These are phyloP conservation scores for Coemansia sp. DNA, from an alignment of 192 early-diverging fungal genomes.

Conservation along the genomic window DNA sequence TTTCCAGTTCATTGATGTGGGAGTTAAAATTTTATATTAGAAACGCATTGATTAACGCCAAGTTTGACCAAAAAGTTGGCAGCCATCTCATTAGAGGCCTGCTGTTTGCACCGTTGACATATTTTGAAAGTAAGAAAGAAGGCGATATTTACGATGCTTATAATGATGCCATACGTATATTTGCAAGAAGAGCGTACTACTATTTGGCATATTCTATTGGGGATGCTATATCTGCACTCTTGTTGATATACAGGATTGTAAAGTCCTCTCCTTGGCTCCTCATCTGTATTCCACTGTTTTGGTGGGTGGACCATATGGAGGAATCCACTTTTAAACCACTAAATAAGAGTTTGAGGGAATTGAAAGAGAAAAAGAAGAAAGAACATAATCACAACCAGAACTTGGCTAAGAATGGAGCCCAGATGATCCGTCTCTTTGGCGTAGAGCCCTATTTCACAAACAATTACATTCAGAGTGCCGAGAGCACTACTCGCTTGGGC, in stretches of 20 bases:
- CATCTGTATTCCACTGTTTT: not conserved
- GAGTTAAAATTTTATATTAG: too few species aligned
- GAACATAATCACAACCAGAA: not conserved
- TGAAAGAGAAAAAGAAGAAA: not conserved
- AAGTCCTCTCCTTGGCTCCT: not conserved
- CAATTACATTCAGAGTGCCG: slow-evolving; percentile 58
- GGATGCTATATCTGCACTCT: not conserved
- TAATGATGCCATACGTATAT: not conserved
- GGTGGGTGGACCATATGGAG: not conserved
- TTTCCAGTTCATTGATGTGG: too few species aligned
- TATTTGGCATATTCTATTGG: not conserved
- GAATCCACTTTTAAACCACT: not conserved
- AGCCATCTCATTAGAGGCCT: too few species aligned
- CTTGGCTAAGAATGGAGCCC: not conserved
- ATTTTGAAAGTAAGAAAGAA: not conserved
- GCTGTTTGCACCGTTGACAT: too few species aligned
- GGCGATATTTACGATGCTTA: not conserved
- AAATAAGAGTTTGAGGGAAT: not conserved
- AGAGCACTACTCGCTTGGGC: slow-evolving; percentile 59
- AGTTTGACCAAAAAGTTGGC: too few species aligned
- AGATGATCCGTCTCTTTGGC: slow-evolving; percentile 57
- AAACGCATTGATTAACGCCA: too few species aligned
- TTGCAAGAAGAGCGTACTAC: not conserved
- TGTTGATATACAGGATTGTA: not conserved
- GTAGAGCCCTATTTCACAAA: slow-evolving; percentile 59